Evolutionary conservation across 176 grass and related monocot genomes (phyloP).

Genomic region (Urochloa ruziziensis): DNA sequence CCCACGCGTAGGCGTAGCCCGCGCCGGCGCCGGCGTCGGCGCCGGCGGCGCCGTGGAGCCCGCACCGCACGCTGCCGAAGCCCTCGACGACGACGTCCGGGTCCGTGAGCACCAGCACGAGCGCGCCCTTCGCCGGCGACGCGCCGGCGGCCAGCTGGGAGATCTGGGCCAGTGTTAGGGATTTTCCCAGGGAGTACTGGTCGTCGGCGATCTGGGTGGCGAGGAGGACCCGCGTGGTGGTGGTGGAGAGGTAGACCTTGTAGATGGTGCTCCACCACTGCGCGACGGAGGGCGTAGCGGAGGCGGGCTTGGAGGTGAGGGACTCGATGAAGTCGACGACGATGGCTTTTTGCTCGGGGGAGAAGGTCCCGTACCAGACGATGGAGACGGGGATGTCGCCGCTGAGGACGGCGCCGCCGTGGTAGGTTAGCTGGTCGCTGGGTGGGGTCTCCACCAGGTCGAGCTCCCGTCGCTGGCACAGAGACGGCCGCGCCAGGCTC

Average conservation of each 20-base stretch:
- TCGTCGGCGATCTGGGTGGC: constrained; percentile 20
- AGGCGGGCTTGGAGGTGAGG: neutral
- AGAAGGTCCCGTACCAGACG: constrained; percentile 53
- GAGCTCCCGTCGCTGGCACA: neutral
- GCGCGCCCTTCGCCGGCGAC: neutral
- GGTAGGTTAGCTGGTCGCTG: constrained; percentile 24
- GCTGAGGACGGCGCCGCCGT: constrained; percentile 46
- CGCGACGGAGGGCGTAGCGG: constrained; percentile 16
- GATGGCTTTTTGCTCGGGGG: constrained; percentile 36
- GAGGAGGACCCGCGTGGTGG: constrained; percentile 13
- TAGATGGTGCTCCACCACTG: constrained; percentile 51
- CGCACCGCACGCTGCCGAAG: constrained; percentile 55
- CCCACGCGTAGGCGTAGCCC: constrained; percentile 41
- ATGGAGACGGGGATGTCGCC: constrained; percentile 40
- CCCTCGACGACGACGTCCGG: constrained; percentile 39
- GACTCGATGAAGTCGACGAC: constrained; percentile 54
- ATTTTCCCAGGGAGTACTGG: constrained; percentile 34
- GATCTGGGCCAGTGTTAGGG: constrained; percentile 26
- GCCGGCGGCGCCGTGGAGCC: constrained; percentile 28
- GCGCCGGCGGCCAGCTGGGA: constrained; percentile 15
- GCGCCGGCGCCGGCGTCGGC: constrained; percentile 13
- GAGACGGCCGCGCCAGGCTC: neutral
- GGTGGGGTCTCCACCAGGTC: neutral
- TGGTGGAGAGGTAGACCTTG: constrained; percentile 34
- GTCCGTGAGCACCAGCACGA: constrained; percentile 46